These are phyloP conservation scores for Trypanosoma melophagium DNA, from an alignment of 208 protist species.

Conservation along the genomic window DNA sequence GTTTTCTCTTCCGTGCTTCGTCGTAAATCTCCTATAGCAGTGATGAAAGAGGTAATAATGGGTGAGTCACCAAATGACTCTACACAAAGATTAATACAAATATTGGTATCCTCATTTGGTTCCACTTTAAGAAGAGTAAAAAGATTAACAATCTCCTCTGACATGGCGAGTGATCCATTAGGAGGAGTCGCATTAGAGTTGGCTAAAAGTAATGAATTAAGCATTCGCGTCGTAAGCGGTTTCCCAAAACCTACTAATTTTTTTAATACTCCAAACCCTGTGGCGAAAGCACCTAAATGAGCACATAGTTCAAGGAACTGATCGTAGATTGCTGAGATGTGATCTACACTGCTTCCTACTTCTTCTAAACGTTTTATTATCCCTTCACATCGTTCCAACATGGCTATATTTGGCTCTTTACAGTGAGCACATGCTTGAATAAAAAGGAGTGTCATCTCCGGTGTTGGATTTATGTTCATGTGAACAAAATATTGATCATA, in stretches of 20 bases:
- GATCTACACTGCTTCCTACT: constrained; percentile 68
- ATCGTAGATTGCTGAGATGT: constrained; percentile 61
- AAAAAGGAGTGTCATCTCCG: constrained; percentile 81
- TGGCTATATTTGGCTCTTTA: constrained; percentile 49
- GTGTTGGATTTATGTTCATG: constrained; percentile 74
- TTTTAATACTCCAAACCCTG: constrained; percentile 73
- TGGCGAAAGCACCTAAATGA: constrained; percentile 68
- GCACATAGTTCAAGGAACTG: constrained; percentile 83
- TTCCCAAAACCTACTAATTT: constrained; percentile 76
- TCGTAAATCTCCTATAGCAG: constrained; percentile 20
- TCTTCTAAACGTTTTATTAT: constrained; percentile 66
- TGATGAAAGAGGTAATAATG: constrained; percentile 33
- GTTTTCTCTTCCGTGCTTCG: constrained; percentile 16
- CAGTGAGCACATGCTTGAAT: constrained; percentile 73
- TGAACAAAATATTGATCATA: constrained; percentile 71
- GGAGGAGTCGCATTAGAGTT: constrained; percentile 66
- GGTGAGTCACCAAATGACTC: constrained; percentile 45
- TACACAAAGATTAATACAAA: constrained; percentile 49
- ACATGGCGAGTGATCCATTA: constrained; percentile 62
- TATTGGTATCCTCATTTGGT: constrained; percentile 70
- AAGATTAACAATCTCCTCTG: constrained; percentile 60
- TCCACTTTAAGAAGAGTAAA: constrained; percentile 58
- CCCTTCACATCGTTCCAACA: constrained; percentile 52
- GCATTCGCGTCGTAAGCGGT: constrained; percentile 68
- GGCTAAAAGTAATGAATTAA: constrained; percentile 85